Evolutionary conservation across 208 protist species (phyloP).

Genomic region (Zelonia costaricensis): DNA sequence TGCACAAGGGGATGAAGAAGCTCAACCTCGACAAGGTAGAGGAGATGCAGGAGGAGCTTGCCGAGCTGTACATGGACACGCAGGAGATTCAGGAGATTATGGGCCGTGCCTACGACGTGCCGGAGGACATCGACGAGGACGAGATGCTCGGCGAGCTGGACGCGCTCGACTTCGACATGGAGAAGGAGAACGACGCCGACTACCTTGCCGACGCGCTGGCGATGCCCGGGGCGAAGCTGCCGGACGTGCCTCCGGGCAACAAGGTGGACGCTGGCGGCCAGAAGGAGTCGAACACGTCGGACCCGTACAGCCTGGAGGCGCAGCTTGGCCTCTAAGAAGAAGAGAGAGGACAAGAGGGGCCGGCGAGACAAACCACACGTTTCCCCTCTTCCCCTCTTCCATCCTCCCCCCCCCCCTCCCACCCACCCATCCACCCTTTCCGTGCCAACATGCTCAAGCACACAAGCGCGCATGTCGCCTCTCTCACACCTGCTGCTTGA

Average conservation of each 20-base stretch:
- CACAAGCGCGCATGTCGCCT: too few relatives aligned
- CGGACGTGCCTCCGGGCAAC: conserved; percentile 43
- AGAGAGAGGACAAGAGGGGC: neutral
- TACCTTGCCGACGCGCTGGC: conserved; percentile 87
- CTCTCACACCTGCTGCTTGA: too few relatives aligned
- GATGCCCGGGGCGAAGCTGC: conserved; percentile 59
- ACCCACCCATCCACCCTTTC: neutral
- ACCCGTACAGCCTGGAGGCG: conserved; percentile 85
- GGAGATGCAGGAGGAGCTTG: conserved; percentile 88
- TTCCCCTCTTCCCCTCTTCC: neutral
- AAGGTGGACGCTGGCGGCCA: conserved; percentile 31
- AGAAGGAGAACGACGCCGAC: conserved; percentile 69
- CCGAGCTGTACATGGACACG: conserved; percentile 89
- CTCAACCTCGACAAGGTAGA: conserved; percentile 87
- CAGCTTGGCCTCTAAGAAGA: conserved; percentile 78
- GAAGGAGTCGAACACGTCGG: conserved; percentile 43
- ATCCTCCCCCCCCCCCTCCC: neutral
- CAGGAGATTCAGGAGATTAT: conserved; percentile 95
- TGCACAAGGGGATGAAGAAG: conserved; percentile 88
- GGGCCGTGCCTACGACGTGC: conserved; percentile 88
- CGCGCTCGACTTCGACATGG: conserved; percentile 85
- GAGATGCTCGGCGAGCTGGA: conserved; percentile 91
- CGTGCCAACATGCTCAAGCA: too few relatives aligned
- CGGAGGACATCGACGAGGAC: conserved; percentile 93
- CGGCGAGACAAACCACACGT: neutral